Evolutionary conservation across 768 basidiomycete genomes (phyloP), one percentile per base, ranked within the genome.

Genomic region (Lentinula boryana): DNA sequence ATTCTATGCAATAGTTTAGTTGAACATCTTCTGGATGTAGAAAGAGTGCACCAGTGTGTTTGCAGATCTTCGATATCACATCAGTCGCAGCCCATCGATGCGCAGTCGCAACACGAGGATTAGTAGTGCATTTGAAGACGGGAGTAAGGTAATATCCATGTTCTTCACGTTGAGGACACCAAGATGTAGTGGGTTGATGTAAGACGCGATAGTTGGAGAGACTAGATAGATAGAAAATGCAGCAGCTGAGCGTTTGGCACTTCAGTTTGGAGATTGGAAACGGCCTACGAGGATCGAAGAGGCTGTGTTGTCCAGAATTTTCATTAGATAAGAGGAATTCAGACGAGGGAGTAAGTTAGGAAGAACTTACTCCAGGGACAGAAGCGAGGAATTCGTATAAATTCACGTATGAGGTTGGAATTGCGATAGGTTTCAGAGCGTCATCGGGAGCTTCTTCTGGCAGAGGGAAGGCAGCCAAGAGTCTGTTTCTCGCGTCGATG

Each of bases 101-200:
- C 3, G 90, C 90, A 15, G 88, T 88, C 2, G 79, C 75, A 40
- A 89, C 85, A 38, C 87, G 85, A 16, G 89, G 88, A 66, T 90
- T 91, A 27, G 90, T 92, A 71, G 68, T 86, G 68, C 90, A 93
- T 67, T 89, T 90, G 78, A 85, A 92, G 12, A 81, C 68, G 0
- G 90, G 89, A 1, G 84, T 78, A 57, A 91, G 82, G 69, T 86
- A 84, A 67, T 88, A 92, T 2, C 90, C 90, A 60, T 92, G 89
- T 64, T 91, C 90, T 75, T 93, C 90, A 55, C 86, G 84, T 50
- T 89, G 88, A 2, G 88, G 83, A 66, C 90, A 91, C 90, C 90
- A 93, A 38, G 78, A 77, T 2, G 90, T 90, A 16, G 86, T 91
- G 5, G 75, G 69, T 60, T 85, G 82, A 58, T 87, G 83, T 41